Evolutionary conservation across 345 rosid species (phyloP).

Genomic region (Diplotaxis tenuifolia): DNA sequence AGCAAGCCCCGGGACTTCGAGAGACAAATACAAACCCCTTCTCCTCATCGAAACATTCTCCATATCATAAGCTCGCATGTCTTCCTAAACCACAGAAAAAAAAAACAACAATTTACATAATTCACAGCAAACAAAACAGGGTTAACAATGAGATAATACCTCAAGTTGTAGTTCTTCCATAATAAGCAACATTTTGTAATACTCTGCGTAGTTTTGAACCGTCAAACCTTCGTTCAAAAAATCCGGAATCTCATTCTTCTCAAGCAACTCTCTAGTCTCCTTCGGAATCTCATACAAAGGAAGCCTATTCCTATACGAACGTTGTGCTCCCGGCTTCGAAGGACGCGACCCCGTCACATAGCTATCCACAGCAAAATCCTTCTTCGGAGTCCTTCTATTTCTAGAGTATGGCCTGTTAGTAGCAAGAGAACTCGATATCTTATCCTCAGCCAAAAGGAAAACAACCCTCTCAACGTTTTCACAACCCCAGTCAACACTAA

Average conservation of each 20-base stretch:
- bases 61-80: conserved; percentile 74
- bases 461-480: conserved; percentile 61
- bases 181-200: conserved; percentile 60
- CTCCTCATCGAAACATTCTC: conserved; percentile 58
- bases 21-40: conserved; percentile 56
- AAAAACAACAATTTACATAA: background rate
- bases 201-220: conserved; percentile 47
- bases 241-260: conserved; percentile 55
- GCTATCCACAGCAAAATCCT: conserved; percentile 44
- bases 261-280: conserved; percentile 57
- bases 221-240: conserved; percentile 48
- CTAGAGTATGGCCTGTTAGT: conserved; percentile 57
- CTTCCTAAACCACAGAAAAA: conserved; percentile 50
- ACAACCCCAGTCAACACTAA: conserved; percentile 54
- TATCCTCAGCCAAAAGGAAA: conserved; percentile 79
- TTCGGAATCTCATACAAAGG: conserved; percentile 64
- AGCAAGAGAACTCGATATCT: conserved; percentile 58
- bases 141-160: conserved; percentile 43
- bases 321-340: conserved; percentile 14
- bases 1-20: conserved; percentile 84
- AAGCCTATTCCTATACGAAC: conserved; percentile 47
- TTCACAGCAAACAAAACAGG: background rate
- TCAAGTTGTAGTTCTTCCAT: conserved; percentile 87
- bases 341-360: conserved; percentile 54
- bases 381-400: conserved; percentile 50